Conservation (phyloP, 345 rosid species). For the Reutealis trisperma region DNA sequence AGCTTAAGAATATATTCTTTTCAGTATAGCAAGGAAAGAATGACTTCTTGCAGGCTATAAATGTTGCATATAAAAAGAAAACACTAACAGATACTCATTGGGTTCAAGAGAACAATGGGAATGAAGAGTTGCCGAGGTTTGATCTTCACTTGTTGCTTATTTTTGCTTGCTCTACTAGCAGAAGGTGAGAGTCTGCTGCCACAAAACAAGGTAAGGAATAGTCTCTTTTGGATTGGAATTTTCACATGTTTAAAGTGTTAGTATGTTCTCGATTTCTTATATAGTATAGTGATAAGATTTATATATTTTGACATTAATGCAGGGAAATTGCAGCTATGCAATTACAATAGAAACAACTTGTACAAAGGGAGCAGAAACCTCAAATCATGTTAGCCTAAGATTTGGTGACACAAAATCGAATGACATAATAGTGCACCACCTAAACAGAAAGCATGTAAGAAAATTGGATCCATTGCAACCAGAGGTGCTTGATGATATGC, state of each 20-base stretch:
- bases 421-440: conserved; percentile 39
- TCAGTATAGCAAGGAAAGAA: conserved; percentile 34
- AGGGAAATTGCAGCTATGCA: conserved; percentile 42
- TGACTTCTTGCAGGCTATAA: background rate
- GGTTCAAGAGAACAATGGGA: background rate
- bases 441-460: conserved; percentile 41
- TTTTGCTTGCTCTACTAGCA: conserved; percentile 30
- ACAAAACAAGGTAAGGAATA: conserved; percentile 26
- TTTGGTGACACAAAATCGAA: conserved; percentile 48
- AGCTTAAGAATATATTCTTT: conserved; percentile 2
- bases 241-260: background rate
- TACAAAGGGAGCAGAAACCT: conserved; percentile 44
- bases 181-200: conserved; percentile 19
- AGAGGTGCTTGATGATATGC: conserved; percentile 31
- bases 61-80: background rate
- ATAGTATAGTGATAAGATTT: no score
- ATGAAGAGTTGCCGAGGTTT: conserved; percentile 15
- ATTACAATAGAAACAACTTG: conserved; percentile 55
- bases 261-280: no score
- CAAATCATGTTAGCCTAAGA: conserved; percentile 43
- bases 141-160: conserved; percentile 23
- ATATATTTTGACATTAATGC: background rate
- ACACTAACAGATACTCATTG: background rate
- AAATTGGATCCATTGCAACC: conserved; percentile 48
- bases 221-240: background rate